Base-by-base conservation (phyloP, 2,329 filamentous ascomycete genomes). In the Tothia fuscella region DNA sequence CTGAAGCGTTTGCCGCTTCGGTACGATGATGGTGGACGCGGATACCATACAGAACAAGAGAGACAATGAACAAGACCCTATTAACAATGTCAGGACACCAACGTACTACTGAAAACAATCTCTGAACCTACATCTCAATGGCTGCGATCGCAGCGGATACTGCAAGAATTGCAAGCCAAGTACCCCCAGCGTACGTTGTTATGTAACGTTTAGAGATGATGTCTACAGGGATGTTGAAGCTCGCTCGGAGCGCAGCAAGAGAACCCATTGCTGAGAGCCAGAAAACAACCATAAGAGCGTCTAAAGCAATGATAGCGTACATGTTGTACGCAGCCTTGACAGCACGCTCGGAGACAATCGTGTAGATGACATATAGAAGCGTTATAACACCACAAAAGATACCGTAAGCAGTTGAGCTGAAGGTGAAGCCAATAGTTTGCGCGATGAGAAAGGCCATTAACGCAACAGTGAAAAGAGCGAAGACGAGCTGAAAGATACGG, bases 271-370 rank as follows among this genome's bases (percentile, higher is more conserved):
- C 36, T 14, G 29, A 24, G 6, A 72, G 56, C 72, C 71, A 77
- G 53, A 76, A 68, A 42, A 76, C 45, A 41, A 70, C 52, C 22
- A 70, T 62, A 43, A 69, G 62, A 16, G 69, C 62, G 47, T 76
- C 72, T 28, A 76, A 57, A 17, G 58, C 59, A 3, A 76, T 54
- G 6, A 70, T 59, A 20, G 67, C 67, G 65, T 69, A 74, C 55
- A 70, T 70, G 54, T 75, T 76, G 55, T 68, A 73, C 16, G 61
- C 49, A 2, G 53, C 53, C n/a, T 63, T 59, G 1, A 56, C 51
- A 17, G 57, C 59, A 28, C 57, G 60, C 31, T 63, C 57, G n/a
- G 66, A 62, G 13, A 67, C 55, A 9, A 72, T 51, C 38, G 64
- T 56, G 56, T 74, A 76, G 46, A 66, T 55, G 36, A 59, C 60